Conservation (phyloP, 208 protist genomes). For the Acanthamoeba divionensis region DNA sequence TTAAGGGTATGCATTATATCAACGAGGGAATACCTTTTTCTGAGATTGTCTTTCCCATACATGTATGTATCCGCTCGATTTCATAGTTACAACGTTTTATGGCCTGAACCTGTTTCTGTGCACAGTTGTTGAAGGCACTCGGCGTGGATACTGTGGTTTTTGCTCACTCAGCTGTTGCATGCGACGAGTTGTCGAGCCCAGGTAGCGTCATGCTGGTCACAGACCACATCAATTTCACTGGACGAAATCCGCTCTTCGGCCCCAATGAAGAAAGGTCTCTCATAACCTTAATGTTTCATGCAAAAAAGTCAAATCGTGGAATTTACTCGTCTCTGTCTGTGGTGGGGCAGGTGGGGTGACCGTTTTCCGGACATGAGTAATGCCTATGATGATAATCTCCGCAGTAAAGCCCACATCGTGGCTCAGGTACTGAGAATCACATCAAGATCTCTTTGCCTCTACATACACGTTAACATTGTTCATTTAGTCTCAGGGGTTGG, state of each 20-base stretch:
- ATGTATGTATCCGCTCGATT: not conserved
- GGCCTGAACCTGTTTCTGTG: not conserved
- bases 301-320: not conserved
- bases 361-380: constrained; percentile 52
- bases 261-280: constrained; percentile 48
- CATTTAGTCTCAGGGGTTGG: not conserved
- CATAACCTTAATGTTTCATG: not conserved
- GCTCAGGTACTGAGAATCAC: not conserved
- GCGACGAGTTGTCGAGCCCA: not conserved
- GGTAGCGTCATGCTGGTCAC: not conserved
- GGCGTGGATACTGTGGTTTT: not conserved
- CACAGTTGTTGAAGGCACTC: not conserved
- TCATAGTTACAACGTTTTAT: not conserved
- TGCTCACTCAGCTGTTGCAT: not conserved
- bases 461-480: not conserved
- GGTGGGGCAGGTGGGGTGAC: not conserved
- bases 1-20: constrained; percentile 25
- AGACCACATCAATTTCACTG: constrained; percentile 53
- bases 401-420: not conserved
- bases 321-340: not conserved
- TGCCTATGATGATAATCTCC: not conserved
- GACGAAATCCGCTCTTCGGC: constrained; percentile 55
- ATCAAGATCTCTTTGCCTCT: not conserved
- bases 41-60: constrained; percentile 1
- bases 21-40: not conserved